A percentile compares a stretch with the other conserved stretches of the same genome.
Conservation (phyloP, 192 early-diverging fungal species). For the Thamnidium elegans region DNA sequence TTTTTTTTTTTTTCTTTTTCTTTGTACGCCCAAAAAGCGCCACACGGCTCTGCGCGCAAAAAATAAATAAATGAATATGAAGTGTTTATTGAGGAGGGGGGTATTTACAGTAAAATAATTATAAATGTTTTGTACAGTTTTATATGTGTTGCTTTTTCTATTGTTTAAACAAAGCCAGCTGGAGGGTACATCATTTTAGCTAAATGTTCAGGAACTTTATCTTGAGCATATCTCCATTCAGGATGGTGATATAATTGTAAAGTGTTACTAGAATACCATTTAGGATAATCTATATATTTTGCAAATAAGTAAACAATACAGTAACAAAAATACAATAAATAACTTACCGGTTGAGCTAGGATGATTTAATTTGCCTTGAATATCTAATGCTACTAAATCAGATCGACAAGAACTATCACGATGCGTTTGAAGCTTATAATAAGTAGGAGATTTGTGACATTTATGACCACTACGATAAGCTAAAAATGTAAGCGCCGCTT, state of each 20-base stretch:
- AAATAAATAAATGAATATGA: too few species aligned
- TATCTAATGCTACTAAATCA: conserved; percentile 16
- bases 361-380: conserved; percentile 19
- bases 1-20: too few species aligned
- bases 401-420: conserved; percentile 24
- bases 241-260: conserved; percentile 28
- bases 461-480: conserved; percentile 35
- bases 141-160: neutral
- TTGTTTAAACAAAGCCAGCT: too few species aligned
- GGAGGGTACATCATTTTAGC: neutral
- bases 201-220: conserved; percentile 30
- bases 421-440: conserved; percentile 21
- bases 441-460: conserved; percentile 27
- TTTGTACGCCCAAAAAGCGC: too few species aligned
- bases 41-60: too few species aligned
- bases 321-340: neutral
- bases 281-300: conserved; percentile 31
- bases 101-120: conserved; percentile 7
- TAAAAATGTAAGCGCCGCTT: conserved; percentile 49
- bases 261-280: conserved; percentile 27
- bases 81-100: neutral
- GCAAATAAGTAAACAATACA: neutral
- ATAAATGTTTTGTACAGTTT: neutral
- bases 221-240: conserved; percentile 32
- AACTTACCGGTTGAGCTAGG: conserved; percentile 27